Evolutionary conservation across 257 asterid genomes (phyloP).

Genomic region (Agastache rugosa): DNA sequence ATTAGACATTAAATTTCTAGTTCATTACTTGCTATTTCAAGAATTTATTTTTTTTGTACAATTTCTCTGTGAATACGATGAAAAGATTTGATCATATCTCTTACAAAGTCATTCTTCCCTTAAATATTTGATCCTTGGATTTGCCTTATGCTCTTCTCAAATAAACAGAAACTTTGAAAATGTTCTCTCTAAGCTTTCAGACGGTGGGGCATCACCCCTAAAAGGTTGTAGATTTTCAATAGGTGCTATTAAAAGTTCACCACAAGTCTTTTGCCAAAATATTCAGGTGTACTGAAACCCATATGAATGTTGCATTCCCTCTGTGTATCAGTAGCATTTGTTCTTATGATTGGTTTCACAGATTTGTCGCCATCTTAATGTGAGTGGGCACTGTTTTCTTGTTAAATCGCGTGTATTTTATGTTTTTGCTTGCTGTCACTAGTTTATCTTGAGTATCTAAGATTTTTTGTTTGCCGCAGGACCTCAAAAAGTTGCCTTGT

Average conservation of each 20-base stretch:
- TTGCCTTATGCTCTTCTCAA: not conserved
- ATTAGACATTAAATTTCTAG: constrained; percentile 51
- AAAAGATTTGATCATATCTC: constrained; percentile 19
- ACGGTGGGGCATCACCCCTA: constrained; percentile 2
- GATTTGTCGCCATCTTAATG: constrained; percentile 15
- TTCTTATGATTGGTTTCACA: constrained; percentile 11
- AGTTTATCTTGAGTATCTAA: constrained; percentile 16
- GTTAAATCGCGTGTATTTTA: not conserved
- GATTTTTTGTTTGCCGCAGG: constrained; percentile 31
- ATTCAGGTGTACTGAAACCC: constrained; percentile 14
- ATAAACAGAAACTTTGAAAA: constrained; percentile 11
- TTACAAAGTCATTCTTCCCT: constrained; percentile 22
- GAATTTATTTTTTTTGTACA: constrained; percentile 24
- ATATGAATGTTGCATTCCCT: constrained; percentile 5
- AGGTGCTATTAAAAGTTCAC: constrained; percentile 17
- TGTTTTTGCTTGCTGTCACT: constrained; percentile 10
- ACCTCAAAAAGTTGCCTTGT: constrained; percentile 23
- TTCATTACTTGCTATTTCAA: constrained; percentile 57
- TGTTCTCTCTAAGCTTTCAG: constrained; percentile 9
- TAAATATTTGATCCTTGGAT: constrained; percentile 2
- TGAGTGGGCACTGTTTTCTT: constrained; percentile 21
- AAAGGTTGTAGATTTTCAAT: not conserved
- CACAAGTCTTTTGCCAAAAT: not conserved
- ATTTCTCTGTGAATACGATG: constrained; percentile 33
- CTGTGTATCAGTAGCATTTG: constrained; percentile 11